These are phyloP conservation scores for Candida sp. DNA, from an alignment of 1,139 yeast species.

Conservation along the genomic window DNA sequence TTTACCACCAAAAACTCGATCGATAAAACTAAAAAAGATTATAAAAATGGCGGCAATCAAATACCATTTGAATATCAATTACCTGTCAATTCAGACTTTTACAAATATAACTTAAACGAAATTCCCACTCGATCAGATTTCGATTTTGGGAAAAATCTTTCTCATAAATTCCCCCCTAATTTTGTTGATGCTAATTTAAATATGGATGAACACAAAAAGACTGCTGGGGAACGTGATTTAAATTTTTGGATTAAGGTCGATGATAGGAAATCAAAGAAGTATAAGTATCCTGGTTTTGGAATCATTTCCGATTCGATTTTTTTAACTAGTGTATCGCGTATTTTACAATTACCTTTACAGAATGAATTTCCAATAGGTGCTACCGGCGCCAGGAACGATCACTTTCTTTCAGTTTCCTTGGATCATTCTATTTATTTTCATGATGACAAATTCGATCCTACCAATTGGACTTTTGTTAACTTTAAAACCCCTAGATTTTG, in stretches of 20 bases:
- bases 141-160: slow-evolving; percentile 18
- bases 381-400: slow-evolving; percentile 16
- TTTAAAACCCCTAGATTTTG: slow-evolving; percentile 32
- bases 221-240: slow-evolving; percentile 29
- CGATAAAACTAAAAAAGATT: slow-evolving; percentile 10
- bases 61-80: slow-evolving; percentile 34
- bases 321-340: slow-evolving; percentile 25
- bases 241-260: slow-evolving; percentile 29
- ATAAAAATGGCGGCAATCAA: slow-evolving; percentile 13
- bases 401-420: slow-evolving; percentile 37
- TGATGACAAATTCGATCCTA: slow-evolving; percentile 41
- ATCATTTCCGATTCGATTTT: slow-evolving; percentile 33
- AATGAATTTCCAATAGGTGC: slow-evolving; percentile 14
- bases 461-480: slow-evolving; percentile 34
- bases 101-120: slow-evolving; percentile 22
- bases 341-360: slow-evolving; percentile 22
- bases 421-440: slow-evolving; percentile 43
- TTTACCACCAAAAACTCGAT: slow-evolving; percentile 28
- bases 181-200: slow-evolving; percentile 15
- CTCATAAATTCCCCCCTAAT: slow-evolving; percentile 27
- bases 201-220: slow-evolving; percentile 14
- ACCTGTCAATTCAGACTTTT: slow-evolving; percentile 22
- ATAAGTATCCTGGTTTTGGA: slow-evolving; percentile 24
- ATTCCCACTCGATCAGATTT: slow-evolving; percentile 14
- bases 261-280: slow-evolving; percentile 19